Evolutionary conservation across 805 yeast species (phyloP).

Genomic region (Wickerhamiella australiensis): DNA sequence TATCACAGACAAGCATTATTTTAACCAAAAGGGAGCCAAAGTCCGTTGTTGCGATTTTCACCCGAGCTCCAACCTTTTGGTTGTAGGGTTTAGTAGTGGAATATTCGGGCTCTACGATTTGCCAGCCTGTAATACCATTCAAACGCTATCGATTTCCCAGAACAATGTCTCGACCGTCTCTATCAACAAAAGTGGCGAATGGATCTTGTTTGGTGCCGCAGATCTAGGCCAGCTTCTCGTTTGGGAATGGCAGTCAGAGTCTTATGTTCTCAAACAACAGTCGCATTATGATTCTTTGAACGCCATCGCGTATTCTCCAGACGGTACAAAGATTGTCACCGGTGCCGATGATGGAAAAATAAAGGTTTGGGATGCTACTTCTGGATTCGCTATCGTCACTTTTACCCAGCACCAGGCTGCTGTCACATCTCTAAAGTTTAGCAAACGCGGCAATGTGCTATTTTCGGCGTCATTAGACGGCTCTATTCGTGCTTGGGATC

Average conservation of each 20-base stretch:
- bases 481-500: conserved; percentile 94
- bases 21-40: conserved; percentile 41
- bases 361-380: conserved; percentile 86
- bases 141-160: conserved; percentile 84
- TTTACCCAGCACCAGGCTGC: conserved; percentile 84
- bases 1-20: conserved; percentile 64
- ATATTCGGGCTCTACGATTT: conserved; percentile 84
- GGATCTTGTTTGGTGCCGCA: conserved; percentile 92
- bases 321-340: conserved; percentile 82
- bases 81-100: conserved; percentile 82
- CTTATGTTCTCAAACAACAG: conserved; percentile 88
- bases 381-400: conserved; percentile 88
- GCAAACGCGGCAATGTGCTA: conserved; percentile 79
- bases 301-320: conserved; percentile 79
- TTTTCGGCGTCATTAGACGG: conserved; percentile 92
- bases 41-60: conserved; percentile 80
- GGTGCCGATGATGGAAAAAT: conserved; percentile 96
- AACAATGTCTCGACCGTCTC: conserved; percentile 73
- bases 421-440: conserved; percentile 77
- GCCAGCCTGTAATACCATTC: conserved; percentile 37
- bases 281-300: conserved; percentile 92
- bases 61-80: conserved; percentile 52
- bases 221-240: conserved; percentile 87
- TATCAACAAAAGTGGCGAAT: conserved; percentile 78
- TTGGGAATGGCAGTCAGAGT: conserved; percentile 98